Evolutionary conservation across 2,329 filamentous ascomycete genomes (phyloP).

Genomic region (Stachybotrys elegans): DNA sequence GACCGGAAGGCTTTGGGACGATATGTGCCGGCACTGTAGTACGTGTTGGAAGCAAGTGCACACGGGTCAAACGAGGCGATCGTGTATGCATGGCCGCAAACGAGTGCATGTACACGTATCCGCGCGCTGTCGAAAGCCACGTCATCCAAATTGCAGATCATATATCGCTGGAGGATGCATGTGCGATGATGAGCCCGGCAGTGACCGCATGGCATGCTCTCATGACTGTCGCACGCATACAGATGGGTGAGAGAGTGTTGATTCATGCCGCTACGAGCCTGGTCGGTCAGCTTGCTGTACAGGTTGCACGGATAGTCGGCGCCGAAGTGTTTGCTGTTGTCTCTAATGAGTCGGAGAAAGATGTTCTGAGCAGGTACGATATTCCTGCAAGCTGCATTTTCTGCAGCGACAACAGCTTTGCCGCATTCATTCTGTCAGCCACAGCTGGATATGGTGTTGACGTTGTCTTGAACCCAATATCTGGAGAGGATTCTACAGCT

Average conservation of each 20-base stretch:
- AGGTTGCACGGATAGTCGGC: constrained; percentile 17
- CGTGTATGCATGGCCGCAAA: constrained; percentile 11
- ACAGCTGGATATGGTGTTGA: constrained; percentile 26
- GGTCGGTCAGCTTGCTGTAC: constrained; percentile 24
- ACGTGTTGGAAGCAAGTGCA: constrained; percentile 8
- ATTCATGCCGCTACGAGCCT: constrained; percentile 28
- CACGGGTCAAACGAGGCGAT: constrained; percentile 14
- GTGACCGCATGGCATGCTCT: constrained; percentile 22
- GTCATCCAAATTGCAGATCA: constrained; percentile 25
- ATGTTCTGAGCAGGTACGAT: too few relatives aligned
- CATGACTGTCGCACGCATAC: constrained; percentile 17
- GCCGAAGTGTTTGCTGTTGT: constrained; percentile 17
- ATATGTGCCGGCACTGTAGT: constrained; percentile 20
- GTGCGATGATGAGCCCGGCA: constrained; percentile 24
- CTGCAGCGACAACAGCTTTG: constrained; percentile 20
- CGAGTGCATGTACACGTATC: constrained; percentile 7
- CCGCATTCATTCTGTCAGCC: too few relatives aligned
- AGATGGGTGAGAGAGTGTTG: constrained; percentile 25
- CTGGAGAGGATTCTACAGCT: constrained; percentile 18
- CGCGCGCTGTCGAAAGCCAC: background rate
- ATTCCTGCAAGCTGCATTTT: constrained; percentile 27
- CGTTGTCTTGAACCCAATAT: constrained; percentile 26
- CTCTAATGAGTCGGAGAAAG: too few relatives aligned
- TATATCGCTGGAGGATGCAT: constrained; percentile 27
- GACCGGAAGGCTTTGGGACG: constrained; percentile 6